Percentiles rank a stretch among this genome's conserved stretches.
Conservation (phyloP, 495 filamentous ascomycete species). For the Aspergillus nanangensis region DNA sequence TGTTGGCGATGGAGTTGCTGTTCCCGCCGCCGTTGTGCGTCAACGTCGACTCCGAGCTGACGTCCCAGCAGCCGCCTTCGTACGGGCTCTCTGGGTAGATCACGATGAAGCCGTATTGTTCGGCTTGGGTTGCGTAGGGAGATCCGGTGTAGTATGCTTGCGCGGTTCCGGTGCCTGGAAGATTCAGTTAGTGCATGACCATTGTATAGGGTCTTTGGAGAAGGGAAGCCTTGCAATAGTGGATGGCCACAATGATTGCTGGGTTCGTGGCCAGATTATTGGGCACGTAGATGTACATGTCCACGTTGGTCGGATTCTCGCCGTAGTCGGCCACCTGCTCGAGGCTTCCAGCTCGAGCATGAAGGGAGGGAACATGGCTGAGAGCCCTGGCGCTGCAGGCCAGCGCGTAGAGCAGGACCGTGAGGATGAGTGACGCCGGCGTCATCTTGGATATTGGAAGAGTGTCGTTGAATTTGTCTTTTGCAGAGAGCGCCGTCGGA, state of each 20-base stretch:
- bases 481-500: no score
- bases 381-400: conserved; percentile 6
- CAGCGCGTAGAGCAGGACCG: conserved; percentile 4
- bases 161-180: conserved; percentile 46
- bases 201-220: neutral
- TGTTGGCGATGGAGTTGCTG: conserved; percentile 54
- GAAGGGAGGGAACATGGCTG: neutral
- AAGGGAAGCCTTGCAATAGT: conserved; percentile 28
- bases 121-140: conserved; percentile 44
- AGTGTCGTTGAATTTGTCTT: no score
- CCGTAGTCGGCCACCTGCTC: conserved; percentile 24
- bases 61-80: conserved; percentile 55
- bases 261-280: conserved; percentile 47
- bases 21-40: conserved; percentile 57
- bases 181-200: no score
- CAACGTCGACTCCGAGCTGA: conserved; percentile 47
- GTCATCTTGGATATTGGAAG: neutral
- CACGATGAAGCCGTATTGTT: conserved; percentile 52
- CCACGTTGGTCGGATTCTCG: conserved; percentile 36
- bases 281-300: conserved; percentile 53
- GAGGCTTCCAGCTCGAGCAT: conserved; percentile 11
- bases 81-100: conserved; percentile 50
- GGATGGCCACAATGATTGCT: conserved; percentile 49
- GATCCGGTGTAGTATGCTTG: conserved; percentile 43
- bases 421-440: neutral